A percentile compares a stretch with the other conserved stretches of the same genome.
Evolutionary conservation across 2,329 filamentous ascomycete species (phyloP).

Genomic region (Pleomassaria siparia): DNA sequence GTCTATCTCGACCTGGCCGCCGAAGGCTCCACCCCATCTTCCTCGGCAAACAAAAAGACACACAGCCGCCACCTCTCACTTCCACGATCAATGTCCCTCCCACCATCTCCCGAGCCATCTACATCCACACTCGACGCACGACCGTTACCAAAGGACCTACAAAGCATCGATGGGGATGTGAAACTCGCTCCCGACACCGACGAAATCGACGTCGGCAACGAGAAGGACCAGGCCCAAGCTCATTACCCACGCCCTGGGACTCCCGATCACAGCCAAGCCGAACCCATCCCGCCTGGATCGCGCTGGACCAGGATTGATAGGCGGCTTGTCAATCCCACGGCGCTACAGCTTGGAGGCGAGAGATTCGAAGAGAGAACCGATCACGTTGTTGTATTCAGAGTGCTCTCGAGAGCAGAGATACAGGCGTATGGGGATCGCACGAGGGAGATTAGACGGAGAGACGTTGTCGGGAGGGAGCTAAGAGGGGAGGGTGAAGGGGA

Average conservation of each 20-base stretch:
- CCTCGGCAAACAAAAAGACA: background rate
- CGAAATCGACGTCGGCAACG: background rate
- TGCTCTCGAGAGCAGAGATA: conserved; percentile 18
- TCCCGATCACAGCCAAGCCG: conserved; percentile 2
- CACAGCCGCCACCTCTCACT: background rate
- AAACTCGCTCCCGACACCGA: background rate
- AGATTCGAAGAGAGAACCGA: conserved; percentile 19
- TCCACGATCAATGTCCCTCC: background rate
- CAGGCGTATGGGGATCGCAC: conserved; percentile 20
- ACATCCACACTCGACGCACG: background rate
- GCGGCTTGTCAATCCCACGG: conserved; percentile 18
- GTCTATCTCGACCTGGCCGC: conserved; percentile 11
- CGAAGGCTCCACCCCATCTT: background rate
- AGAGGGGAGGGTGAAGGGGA: background rate
- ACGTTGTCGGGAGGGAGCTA: background rate
- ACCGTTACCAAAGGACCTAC: background rate
- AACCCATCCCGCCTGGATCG: conserved; percentile 1
- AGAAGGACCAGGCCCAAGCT: background rate
- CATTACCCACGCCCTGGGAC: conserved; percentile 11
- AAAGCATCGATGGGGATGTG: background rate
- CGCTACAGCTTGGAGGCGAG: conserved; percentile 17
- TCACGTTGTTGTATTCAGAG: conserved; percentile 17
- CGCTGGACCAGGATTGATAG: conserved; percentile 24
- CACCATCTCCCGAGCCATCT: background rate
- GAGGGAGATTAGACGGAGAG: conserved; percentile 13